Percentiles rank a stretch among this genome's conserved stretches.
Evolutionary conservation across 1,139 yeast species (phyloP).

Genomic region (Yamadazyma pseudoaaseri): DNA sequence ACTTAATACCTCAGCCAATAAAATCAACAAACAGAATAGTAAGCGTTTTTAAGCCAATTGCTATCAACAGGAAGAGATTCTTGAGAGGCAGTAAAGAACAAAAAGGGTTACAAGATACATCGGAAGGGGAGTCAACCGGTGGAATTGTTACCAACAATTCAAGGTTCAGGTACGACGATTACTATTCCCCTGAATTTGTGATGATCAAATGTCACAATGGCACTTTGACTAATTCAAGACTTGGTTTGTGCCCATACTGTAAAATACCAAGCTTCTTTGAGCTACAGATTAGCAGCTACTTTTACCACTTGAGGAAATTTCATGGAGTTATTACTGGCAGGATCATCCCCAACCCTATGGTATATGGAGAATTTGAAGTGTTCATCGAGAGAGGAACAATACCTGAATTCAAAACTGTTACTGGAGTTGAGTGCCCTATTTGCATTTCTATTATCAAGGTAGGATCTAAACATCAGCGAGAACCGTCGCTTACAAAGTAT

Average conservation of each 20-base stretch:
- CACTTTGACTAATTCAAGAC: slow-evolving; percentile 1
- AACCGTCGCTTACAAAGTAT: slow-evolving; percentile 3
- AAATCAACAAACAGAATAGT: background rate
- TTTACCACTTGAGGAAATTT: slow-evolving; percentile 6
- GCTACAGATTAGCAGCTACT: slow-evolving; percentile 8
- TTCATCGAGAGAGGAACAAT: slow-evolving; percentile 2
- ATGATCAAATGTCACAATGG: slow-evolving; percentile 1
- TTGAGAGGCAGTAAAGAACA: slow-evolving; percentile 5
- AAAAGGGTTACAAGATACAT: background rate
- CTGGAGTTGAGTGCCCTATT: slow-evolving; percentile 9
- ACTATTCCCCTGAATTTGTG: slow-evolving; percentile 8
- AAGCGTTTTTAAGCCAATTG: no score
- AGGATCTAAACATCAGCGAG: background rate
- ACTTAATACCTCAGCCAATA: slow-evolving; percentile 1
- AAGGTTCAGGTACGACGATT: slow-evolving; percentile 4
- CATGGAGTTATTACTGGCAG: slow-evolving; percentile 8
- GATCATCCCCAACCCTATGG: slow-evolving; percentile 8
- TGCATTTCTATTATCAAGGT: slow-evolving; percentile 6
- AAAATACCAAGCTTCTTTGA: slow-evolving; percentile 4
- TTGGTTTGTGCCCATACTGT: slow-evolving; percentile 10
- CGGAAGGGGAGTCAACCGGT: slow-evolving; percentile 1
- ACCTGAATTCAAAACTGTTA: background rate
- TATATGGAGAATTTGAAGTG: slow-evolving; percentile 5
- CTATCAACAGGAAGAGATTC: slow-evolving; percentile 5
- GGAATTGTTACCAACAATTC: slow-evolving; percentile 5